These are phyloP conservation scores for Globisporangium megalacanthum DNA, from an alignment of 352 stramenopile genomes.

Conservation along the genomic window DNA sequence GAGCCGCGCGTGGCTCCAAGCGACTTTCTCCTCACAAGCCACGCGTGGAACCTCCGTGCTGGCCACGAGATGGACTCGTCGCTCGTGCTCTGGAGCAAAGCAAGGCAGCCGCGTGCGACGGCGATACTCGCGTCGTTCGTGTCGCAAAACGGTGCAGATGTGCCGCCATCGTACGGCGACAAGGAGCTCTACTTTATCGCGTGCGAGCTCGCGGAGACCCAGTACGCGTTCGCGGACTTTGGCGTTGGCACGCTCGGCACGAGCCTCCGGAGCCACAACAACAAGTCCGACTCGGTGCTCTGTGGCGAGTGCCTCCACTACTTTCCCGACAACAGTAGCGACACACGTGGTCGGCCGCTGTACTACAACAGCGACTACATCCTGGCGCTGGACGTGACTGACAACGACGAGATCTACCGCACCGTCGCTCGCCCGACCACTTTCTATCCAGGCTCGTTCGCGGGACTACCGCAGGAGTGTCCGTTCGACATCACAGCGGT, in stretches of 20 bases:
- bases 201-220: slow-evolving; percentile 57
- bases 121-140: slow-evolving; percentile 57
- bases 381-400: slow-evolving; percentile 32
- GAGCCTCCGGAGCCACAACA: slow-evolving; percentile 25
- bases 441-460: slow-evolving; percentile 44
- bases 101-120: slow-evolving; percentile 53
- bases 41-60: slow-evolving; percentile 58
- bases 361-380: slow-evolving; percentile 76
- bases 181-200: slow-evolving; percentile 81
- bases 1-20: slow-evolving; percentile 40
- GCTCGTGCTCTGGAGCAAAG: slow-evolving; percentile 70
- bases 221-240: slow-evolving; percentile 66
- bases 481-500: slow-evolving; percentile 45
- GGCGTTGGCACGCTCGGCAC: slow-evolving; percentile 45
- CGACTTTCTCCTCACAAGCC: slow-evolving; percentile 42
- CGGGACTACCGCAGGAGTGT: slow-evolving; percentile 41
- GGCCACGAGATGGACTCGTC: slow-evolving; percentile 77
- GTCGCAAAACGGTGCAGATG: slow-evolving; percentile 26
- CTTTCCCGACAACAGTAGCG: slow-evolving; percentile 22
- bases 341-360: slow-evolving; percentile 18
- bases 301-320: slow-evolving; percentile 58
- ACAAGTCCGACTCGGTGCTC: slow-evolving; percentile 29
- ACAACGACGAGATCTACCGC: slow-evolving; percentile 36
- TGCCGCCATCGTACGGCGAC: slow-evolving; percentile 55
- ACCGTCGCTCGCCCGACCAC: slow-evolving; percentile 35